phyloP scores from a whole-genome alignment of 768 basidiomycete genomes.

The Strobilomyces confusus region DNA sequence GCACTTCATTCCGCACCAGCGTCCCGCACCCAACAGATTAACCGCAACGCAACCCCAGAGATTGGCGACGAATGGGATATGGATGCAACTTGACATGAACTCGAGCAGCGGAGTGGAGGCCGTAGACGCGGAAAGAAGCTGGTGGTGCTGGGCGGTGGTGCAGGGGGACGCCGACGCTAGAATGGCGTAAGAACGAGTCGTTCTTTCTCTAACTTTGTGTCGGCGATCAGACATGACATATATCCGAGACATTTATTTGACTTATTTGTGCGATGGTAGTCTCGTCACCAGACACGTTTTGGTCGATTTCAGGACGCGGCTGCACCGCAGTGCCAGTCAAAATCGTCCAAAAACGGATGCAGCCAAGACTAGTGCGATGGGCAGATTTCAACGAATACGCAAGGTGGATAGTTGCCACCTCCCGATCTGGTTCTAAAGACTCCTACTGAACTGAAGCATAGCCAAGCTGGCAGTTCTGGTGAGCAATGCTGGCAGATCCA shows the following conservation, averaged over 20 bases:
- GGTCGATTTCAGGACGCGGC: no score
- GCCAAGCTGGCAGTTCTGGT: slow-evolving; percentile 54
- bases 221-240: slow-evolving; percentile 6
- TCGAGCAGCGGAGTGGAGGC: slow-evolving; percentile 55
- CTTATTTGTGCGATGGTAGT: not conserved
- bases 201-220: slow-evolving; percentile 12
- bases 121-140: slow-evolving; percentile 61
- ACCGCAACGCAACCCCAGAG: slow-evolving; percentile 25
- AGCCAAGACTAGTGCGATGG: no score
- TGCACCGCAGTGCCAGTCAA: no score
- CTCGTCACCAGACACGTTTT: no score
- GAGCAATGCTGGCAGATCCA: slow-evolving; percentile 60
- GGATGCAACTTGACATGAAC: slow-evolving; percentile 76
- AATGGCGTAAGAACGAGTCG: not conserved
- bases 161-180: slow-evolving; percentile 47
- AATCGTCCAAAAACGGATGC: no score
- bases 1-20: slow-evolving; percentile 58
- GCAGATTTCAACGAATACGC: not conserved
- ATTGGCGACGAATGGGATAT: slow-evolving; percentile 70
- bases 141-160: slow-evolving; percentile 69
- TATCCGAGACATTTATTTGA: not conserved
- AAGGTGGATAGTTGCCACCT: not conserved
- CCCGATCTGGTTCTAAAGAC: no score
- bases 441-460: slow-evolving; percentile 60
- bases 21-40: slow-evolving; percentile 40